Evolutionary conservation across 139 green algal genomes (phyloP), one percentile per base, ranked within the genome.

Genomic region (Tetradesmus lagerheimii): DNA sequence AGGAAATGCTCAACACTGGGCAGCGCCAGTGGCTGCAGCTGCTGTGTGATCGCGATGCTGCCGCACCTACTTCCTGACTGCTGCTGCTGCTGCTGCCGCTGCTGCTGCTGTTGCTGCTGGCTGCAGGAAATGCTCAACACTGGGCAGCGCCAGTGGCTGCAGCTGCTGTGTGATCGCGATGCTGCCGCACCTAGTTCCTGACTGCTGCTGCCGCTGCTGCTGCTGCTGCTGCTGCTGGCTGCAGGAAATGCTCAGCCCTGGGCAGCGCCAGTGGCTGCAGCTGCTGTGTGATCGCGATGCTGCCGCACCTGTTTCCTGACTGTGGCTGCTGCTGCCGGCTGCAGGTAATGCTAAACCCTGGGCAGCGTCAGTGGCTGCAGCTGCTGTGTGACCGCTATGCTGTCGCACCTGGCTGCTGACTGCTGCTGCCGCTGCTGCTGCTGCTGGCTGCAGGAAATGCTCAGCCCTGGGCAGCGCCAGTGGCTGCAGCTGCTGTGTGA

Each of bases 201-300:
- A 11, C 57, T 71, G 57, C 57, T 71, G 11, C 11, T 18, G 11
- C 11, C 45, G 45, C 45, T 9, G 11, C 11, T 57, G 57, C 57
- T 71, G 57, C 57, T 31, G 57, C 45, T 57, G 5, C 75, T 41
- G 75, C 75, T 81, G 75, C 75, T 81, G 75, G 12, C 45, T 57
- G 45, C 45, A 23, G 38, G 39, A 67, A 39, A 66, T 89, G 67
- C 41, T 89, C 15, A 89, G 83, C 84, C 84, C 84, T 53, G 78
- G 78, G 39, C 38, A 84, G 78, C 35, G 37, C 0, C 15, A 84
- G 35, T 84, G 78, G 78, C 41, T 84, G 41, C 38, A 27, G 37
- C 39, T 66, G 78, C 78, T 84, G 15, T 4, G 27, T 37, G 14
- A n/a, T 23, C 20, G 78, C 4, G 38, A 39, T 64, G 78, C 35